These are phyloP conservation scores for Termitomyces eurrhizus DNA, from an alignment of 768 basidiomycete genomes.

Conservation along the genomic window DNA sequence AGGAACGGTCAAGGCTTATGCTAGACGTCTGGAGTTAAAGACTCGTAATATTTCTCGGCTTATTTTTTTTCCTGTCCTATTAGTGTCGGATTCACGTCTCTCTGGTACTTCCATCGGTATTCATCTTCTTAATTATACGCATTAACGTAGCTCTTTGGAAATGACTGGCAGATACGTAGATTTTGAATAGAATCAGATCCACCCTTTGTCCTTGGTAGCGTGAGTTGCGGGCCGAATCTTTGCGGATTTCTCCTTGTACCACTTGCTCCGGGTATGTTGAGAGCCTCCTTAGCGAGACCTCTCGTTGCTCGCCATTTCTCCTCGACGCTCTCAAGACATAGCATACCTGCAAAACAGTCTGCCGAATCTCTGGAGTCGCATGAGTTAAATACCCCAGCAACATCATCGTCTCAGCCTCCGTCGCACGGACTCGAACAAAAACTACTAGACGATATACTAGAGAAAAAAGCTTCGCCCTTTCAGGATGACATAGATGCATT, in stretches of 20 bases:
- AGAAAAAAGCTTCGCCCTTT: constrained; percentile 13
- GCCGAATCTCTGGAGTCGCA: constrained; percentile 1
- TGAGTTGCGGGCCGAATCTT: neutral
- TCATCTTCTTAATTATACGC: constrained; percentile 16
- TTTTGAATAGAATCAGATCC: constrained; percentile 13
- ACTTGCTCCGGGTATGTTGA: constrained; percentile 27
- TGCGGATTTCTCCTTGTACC: neutral
- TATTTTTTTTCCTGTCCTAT: constrained; percentile 3
- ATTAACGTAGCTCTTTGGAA: constrained; percentile 13
- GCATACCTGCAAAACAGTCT: constrained; percentile 19
- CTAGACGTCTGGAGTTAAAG: constrained; percentile 86
- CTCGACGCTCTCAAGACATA: constrained; percentile 26
- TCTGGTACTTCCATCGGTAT: constrained; percentile 9
- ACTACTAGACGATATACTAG: constrained; percentile 1
- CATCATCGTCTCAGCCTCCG: constrained; percentile 11
- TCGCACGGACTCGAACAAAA: constrained; percentile 7
- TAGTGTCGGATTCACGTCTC: constrained; percentile 7
- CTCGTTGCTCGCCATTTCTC: constrained; percentile 27
- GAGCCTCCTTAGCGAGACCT: constrained; percentile 27
- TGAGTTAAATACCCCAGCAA: constrained; percentile 6
- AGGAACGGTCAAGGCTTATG: constrained; percentile 87
- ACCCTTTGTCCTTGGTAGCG: neutral
- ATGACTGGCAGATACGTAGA: constrained; percentile 11
- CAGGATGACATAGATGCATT: constrained; percentile 32
- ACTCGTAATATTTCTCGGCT: constrained; percentile 7